Percentiles rank a stretch among this genome's conserved stretches.
These are phyloP conservation scores for Cymbidium sinense DNA, from an alignment of 106 monocot genomes.

Conservation along the genomic window DNA sequence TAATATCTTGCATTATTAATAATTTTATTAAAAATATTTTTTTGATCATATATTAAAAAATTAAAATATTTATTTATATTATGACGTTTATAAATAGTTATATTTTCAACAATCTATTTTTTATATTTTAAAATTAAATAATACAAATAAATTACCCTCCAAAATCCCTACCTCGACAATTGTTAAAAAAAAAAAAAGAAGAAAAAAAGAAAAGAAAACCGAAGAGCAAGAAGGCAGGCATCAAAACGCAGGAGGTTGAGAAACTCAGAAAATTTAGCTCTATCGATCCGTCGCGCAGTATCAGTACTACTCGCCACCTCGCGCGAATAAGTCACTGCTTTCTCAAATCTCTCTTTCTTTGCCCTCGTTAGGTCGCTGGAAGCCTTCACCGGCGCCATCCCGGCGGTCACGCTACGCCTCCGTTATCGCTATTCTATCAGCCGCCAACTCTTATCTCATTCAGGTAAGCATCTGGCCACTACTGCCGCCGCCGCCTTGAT, in stretches of 20 bases:
- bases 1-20: no score
- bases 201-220: no score
- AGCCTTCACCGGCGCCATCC: neutral
- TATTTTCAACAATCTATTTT: no score
- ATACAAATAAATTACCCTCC: no score
- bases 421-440: neutral
- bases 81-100: no score
- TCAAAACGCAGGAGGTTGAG: neutral
- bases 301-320: neutral
- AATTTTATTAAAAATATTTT: no score
- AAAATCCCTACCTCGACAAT: no score
- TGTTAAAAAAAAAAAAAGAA: no score
- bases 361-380: neutral
- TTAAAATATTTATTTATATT: no score
- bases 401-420: neutral
- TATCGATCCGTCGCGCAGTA: neutral
- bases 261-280: neutral
- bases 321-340: neutral
- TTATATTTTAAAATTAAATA: no score
- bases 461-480: neutral
- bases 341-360: neutral
- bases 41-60: no score
- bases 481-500: neutral
- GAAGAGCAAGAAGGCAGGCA: neutral
- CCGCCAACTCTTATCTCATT: neutral